Evolutionary conservation across 192 early-diverging fungal species (phyloP).

Genomic region (Pilaira anomala): DNA sequence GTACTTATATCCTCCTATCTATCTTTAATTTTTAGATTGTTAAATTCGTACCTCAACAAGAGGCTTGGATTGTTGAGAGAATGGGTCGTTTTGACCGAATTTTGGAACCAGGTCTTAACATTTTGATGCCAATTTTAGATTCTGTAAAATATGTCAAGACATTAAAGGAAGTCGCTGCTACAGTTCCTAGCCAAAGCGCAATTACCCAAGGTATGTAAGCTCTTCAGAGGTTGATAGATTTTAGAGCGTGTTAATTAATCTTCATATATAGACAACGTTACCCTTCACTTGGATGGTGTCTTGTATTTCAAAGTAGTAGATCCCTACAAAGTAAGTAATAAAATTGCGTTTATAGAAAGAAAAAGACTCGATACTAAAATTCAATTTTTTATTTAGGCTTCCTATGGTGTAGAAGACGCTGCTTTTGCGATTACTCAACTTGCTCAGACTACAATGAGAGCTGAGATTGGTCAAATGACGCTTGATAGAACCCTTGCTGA

Average conservation of each 20-base stretch:
- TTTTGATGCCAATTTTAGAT: slow-evolving; percentile 87
- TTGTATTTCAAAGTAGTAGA: slow-evolving; percentile 92
- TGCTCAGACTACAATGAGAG: slow-evolving; percentile 98
- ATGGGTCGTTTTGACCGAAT: slow-evolving; percentile 88
- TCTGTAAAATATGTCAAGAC: slow-evolving; percentile 89
- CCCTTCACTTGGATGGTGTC: slow-evolving; percentile 93
- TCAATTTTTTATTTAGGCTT: slow-evolving; percentile 48
- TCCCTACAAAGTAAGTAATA: slow-evolving; percentile 69
- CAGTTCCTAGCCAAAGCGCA: slow-evolving; percentile 84
- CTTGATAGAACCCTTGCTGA: slow-evolving; percentile 93
- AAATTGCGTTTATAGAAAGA: not conserved
- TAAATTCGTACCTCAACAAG: slow-evolving; percentile 98
- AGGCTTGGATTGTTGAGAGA: slow-evolving; percentile 96
- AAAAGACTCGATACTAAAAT: not conserved
- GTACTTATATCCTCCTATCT: not conserved
- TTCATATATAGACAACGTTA: slow-evolving; percentile 80
- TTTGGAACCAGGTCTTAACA: slow-evolving; percentile 86
- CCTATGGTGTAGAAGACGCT: slow-evolving; percentile 92
- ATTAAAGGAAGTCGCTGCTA: slow-evolving; percentile 92
- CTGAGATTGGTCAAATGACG: slow-evolving; percentile 98
- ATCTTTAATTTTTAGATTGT: slow-evolving; percentile 46
- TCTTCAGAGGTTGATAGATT: not conserved
- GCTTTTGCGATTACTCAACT: slow-evolving; percentile 95
- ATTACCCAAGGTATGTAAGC: slow-evolving; percentile 80
- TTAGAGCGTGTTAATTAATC: not conserved